phyloP scores from a whole-genome alignment of 495 filamentous ascomycete genomes.

The Aspergillus leporis region DNA sequence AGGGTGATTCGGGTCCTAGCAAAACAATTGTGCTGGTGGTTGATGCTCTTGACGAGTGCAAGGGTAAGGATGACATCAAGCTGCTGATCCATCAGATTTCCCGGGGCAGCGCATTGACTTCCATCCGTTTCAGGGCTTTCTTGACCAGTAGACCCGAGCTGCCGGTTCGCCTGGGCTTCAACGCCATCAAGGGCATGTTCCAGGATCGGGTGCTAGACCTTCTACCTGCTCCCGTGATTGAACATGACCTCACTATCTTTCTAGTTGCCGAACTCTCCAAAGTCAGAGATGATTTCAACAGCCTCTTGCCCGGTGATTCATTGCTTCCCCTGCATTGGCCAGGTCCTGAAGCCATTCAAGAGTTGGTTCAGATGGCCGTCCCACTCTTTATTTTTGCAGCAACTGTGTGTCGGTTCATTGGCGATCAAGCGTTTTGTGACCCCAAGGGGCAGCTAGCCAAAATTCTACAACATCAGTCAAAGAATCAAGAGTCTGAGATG shows the following conservation, averaged over 20 bases:
- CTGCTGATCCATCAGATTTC: slow-evolving; percentile 39
- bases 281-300: slow-evolving; percentile 14
- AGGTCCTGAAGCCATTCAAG: slow-evolving; percentile 14
- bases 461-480: too few species aligned
- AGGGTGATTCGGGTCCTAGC: background rate
- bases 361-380: slow-evolving; percentile 20
- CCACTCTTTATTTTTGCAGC: slow-evolving; percentile 36
- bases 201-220: slow-evolving; percentile 24
- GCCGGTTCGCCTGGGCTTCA: too few species aligned
- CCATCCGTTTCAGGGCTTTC: slow-evolving; percentile 25
- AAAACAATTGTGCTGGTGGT: slow-evolving; percentile 25
- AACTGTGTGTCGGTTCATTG: slow-evolving; percentile 31
- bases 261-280: slow-evolving; percentile 19
- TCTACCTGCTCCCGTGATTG: slow-evolving; percentile 15
- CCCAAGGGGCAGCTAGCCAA: slow-evolving; percentile 16
- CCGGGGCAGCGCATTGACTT: slow-evolving; percentile 10
- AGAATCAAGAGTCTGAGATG: slow-evolving; percentile 12
- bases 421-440: too few species aligned
- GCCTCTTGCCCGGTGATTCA: too few species aligned
- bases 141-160: slow-evolving; percentile 44
- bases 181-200: slow-evolving; percentile 41
- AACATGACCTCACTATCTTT: slow-evolving; percentile 28
- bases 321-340: slow-evolving; percentile 43
- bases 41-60: slow-evolving; percentile 56
- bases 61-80: slow-evolving; percentile 37